These are phyloP conservation scores for Corchorus olitorius DNA, from an alignment of 345 rosid species.

Conservation along the genomic window DNA sequence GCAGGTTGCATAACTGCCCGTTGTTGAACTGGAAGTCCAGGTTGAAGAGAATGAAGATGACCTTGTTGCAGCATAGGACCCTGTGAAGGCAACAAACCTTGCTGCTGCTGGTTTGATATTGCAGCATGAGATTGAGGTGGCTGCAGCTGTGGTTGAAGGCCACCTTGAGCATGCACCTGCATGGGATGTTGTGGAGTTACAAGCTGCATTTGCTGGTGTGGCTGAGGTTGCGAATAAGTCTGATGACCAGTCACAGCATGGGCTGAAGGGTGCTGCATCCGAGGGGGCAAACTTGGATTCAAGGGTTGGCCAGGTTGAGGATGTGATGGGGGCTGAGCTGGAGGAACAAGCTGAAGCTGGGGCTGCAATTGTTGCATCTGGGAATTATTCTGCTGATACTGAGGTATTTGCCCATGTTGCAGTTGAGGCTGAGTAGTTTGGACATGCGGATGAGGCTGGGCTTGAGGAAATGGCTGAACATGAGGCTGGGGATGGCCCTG, in stretches of 20 bases:
- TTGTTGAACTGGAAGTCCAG: slow-evolving; percentile 43
- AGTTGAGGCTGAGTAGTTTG: slow-evolving; percentile 30
- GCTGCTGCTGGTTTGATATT: slow-evolving; percentile 44
- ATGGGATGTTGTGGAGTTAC: slow-evolving; percentile 43
- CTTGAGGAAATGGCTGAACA: slow-evolving; percentile 36
- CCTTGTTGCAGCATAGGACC: slow-evolving; percentile 38
- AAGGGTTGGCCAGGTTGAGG: slow-evolving; percentile 39
- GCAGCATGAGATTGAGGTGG: slow-evolving; percentile 45
- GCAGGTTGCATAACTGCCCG: slow-evolving; percentile 42
- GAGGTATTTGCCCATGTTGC: slow-evolving; percentile 35
- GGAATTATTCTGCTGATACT: slow-evolving; percentile 27
- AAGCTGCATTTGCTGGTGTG: slow-evolving; percentile 39
- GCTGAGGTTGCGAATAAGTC: slow-evolving; percentile 52
- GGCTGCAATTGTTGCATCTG: slow-evolving; percentile 35
- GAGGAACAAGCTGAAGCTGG: slow-evolving; percentile 37
- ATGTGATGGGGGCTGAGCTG: slow-evolving; percentile 32
- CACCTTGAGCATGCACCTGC: slow-evolving; percentile 39
- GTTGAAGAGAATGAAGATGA: slow-evolving; percentile 41
- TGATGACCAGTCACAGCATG: slow-evolving; percentile 57
- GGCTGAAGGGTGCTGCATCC: slow-evolving; percentile 37
- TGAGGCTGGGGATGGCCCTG: slow-evolving; percentile 38
- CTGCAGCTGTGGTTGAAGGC: slow-evolving; percentile 43
- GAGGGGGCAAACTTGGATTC: slow-evolving; percentile 39
- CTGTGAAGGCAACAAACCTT: slow-evolving; percentile 41
- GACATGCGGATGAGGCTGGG: slow-evolving; percentile 20